A percentile compares a stretch with the other conserved stretches of the same genome.
These are phyloP conservation scores for Kodamaea hsintzibuensis DNA, from an alignment of 805 yeast species.

Conservation along the genomic window DNA sequence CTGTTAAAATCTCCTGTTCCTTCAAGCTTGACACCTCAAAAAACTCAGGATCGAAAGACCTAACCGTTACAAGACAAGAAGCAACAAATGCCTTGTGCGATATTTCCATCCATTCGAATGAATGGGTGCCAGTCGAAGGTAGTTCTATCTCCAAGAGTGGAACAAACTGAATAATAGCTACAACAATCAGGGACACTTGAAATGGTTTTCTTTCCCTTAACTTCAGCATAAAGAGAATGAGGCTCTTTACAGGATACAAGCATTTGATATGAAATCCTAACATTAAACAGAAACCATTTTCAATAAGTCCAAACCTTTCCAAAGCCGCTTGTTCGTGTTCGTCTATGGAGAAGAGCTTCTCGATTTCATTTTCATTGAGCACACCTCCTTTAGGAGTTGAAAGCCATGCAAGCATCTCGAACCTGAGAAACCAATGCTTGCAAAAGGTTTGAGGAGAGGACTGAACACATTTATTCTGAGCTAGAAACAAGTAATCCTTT, in stretches of 20 bases:
- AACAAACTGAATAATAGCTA: neutral
- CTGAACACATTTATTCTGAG: neutral
- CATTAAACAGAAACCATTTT: neutral
- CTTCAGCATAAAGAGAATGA: no score
- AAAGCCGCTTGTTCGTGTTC: neutral
- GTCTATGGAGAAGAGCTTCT: neutral
- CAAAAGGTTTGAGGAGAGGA: neutral
- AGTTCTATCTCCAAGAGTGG: neutral
- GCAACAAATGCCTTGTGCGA: neutral
- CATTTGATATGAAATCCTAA: neutral
- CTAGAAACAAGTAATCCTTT: no score
- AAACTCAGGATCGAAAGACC: no score
- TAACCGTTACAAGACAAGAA: neutral
- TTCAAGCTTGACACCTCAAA: no score
- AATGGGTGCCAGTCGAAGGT: neutral
- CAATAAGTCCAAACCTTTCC: neutral
- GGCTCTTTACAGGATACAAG: neutral
- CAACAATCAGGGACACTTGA: neutral
- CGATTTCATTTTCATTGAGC: neutral
- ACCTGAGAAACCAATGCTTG: neutral
- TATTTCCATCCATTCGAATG: neutral
- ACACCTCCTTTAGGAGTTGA: neutral
- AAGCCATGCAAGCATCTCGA: neutral
- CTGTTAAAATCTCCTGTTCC: no score
- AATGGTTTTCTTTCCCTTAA: no score